Evolutionary conservation across 306 rosid species (phyloP), one percentile per base, ranked within the genome.

Genomic region (Rubus parviflorus): DNA sequence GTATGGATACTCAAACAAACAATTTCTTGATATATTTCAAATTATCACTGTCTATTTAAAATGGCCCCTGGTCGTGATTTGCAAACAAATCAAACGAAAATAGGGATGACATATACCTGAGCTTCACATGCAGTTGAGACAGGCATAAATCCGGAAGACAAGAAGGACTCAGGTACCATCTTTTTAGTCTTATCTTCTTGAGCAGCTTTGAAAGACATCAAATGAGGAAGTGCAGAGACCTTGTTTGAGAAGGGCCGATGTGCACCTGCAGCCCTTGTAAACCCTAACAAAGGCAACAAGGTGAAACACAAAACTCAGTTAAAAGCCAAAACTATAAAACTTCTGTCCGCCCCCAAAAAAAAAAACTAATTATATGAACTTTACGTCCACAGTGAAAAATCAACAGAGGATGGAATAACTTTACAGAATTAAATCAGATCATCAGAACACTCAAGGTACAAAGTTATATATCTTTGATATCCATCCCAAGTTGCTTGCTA

Each of bases 161-260:
- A 16, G 15, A 76, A 69, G 6, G 89, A 54, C 77, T 85, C 90
- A 70, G 92, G 63, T 41, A 56, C 64, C 66, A 73, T 76, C 57
- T 73, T 88, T 23, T 77, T 77, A 35, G 83, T 60, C 84, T 77
- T 85, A 7, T 89, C 94, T 72, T 89, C 93, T 70, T 75, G 90
- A 82, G 86, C 85, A 85, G 67, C 76, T 80, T 80, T 88, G 85
- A 87, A 88, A 69, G 96, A 77, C 89, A 88, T 83, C 81, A 89
- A 84, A 72, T 83, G 89, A 14, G 98, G 91, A 75, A 84, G 15
- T 47, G 88, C 83, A 78, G 93, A 85, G 68, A 77, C 87, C 88
- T 86, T 86, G 84, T 83, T 91, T 9, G 84, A 79, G 81, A 88
- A 90, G 3, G 86, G 88, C 97, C 96, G 87, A 19, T 83, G 96